Evolutionary conservation across 2,329 filamentous ascomycete genomes (phyloP).

Genomic region (Dactylonectria macrodidyma): DNA sequence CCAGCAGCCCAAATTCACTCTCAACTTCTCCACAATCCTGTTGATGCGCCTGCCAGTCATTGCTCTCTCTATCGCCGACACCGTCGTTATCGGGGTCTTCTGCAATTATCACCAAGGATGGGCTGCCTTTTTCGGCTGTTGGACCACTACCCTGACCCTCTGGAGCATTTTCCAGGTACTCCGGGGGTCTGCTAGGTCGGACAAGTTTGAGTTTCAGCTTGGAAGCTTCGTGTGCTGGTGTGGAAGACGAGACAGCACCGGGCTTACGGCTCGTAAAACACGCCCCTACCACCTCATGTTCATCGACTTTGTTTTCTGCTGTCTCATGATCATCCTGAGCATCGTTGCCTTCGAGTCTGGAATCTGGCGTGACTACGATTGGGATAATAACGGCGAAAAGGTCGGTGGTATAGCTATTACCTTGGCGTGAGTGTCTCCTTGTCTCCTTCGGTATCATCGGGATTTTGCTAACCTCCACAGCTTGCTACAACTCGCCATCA

Average conservation of each 20-base stretch:
- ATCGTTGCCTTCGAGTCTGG: conserved; percentile 27
- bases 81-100: conserved; percentile 29
- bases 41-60: conserved; percentile 34
- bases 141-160: conserved; percentile 28
- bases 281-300: conserved; percentile 33
- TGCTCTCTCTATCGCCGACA: conserved; percentile 35
- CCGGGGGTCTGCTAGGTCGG: conserved; percentile 9
- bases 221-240: conserved; percentile 40
- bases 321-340: conserved; percentile 38
- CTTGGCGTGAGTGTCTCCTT: conserved; percentile 36
- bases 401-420: conserved; percentile 36
- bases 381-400: too few species aligned
- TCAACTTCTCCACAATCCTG: conserved; percentile 38
- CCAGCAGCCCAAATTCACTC: conserved; percentile 23
- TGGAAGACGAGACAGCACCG: conserved; percentile 24
- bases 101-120: background rate
- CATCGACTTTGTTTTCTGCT: conserved; percentile 37
- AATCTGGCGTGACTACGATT: conserved; percentile 13
- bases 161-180: conserved; percentile 33
- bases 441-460: background rate
- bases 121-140: conserved; percentile 31
- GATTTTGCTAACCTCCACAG: conserved; percentile 21
- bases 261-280: background rate
- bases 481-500: conserved; percentile 31
- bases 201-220: conserved; percentile 43